These are phyloP conservation scores for Suillus tomentosus DNA, from an alignment of 768 basidiomycete genomes.

Conservation along the genomic window DNA sequence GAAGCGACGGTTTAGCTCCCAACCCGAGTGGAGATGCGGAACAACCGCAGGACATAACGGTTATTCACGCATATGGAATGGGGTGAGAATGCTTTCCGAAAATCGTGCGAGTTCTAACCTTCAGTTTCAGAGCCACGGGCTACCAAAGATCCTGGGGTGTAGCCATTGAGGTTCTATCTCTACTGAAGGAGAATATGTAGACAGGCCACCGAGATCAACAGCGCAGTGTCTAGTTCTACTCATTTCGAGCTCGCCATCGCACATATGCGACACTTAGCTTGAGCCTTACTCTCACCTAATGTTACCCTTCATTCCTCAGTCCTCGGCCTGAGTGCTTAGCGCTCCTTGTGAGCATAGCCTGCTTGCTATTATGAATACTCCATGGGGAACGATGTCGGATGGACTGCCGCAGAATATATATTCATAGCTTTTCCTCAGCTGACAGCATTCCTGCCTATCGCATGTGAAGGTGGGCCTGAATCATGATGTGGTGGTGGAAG, in stretches of 20 bases:
- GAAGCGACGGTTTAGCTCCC: constrained; percentile 12
- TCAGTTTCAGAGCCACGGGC: constrained; percentile 33
- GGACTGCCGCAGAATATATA: constrained; percentile 39
- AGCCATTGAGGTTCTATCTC: constrained; percentile 38
- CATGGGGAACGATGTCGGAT: background rate
- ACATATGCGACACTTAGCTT: background rate
- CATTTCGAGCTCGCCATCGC: background rate
- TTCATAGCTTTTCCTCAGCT: constrained; percentile 65
- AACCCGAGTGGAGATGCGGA: constrained; percentile 16
- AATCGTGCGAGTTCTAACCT: constrained; percentile 17
- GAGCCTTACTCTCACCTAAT: background rate
- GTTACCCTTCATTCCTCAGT: background rate
- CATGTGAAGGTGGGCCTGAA: too few relatives aligned
- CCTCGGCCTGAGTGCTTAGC: background rate
- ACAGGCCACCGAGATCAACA: background rate
- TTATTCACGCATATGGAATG: constrained; percentile 65
- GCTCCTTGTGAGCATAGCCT: background rate
- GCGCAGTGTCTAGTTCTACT: too few relatives aligned
- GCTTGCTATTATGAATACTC: background rate
- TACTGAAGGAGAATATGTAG: constrained; percentile 21
- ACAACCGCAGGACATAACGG: constrained; percentile 27
- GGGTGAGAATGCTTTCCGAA: constrained; percentile 37
- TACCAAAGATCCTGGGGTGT: constrained; percentile 49
- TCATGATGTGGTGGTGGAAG: too few relatives aligned
- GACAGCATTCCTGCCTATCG: constrained; percentile 62